phyloP scores from a whole-genome alignment of 2,329 filamentous ascomycete species.

The Chrysosporium keratinophilum region DNA sequence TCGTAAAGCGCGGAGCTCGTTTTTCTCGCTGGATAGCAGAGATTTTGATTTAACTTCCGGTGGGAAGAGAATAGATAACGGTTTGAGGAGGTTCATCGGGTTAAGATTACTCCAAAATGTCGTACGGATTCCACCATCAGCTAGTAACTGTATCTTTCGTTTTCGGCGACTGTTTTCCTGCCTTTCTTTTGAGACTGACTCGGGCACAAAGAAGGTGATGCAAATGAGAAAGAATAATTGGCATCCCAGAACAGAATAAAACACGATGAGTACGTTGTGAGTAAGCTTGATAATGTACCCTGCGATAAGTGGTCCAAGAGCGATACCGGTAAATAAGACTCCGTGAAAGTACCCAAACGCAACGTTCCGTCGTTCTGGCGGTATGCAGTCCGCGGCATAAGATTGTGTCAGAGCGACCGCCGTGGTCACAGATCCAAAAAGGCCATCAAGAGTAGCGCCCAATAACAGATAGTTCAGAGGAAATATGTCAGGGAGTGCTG shows the following conservation, averaged over 20 bases:
- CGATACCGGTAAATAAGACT: slow-evolving; percentile 79
- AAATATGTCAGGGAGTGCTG: slow-evolving; percentile 59
- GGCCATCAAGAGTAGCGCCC: slow-evolving; percentile 66
- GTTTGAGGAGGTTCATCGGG: slow-evolving; percentile 59
- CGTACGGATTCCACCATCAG: slow-evolving; percentile 27
- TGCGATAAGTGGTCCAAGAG: slow-evolving; percentile 70
- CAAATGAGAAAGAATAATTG: slow-evolving; percentile 66
- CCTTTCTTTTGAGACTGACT: slow-evolving; percentile 67
- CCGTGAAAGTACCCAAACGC: slow-evolving; percentile 85
- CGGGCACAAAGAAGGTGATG: slow-evolving; percentile 62
- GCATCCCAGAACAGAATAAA: slow-evolving; percentile 66
- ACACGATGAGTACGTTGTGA: slow-evolving; percentile 65
- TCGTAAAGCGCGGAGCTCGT: slow-evolving; percentile 52
- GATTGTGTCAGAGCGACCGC: slow-evolving; percentile 70
- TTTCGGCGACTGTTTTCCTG: slow-evolving; percentile 62
- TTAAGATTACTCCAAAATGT: slow-evolving; percentile 29
- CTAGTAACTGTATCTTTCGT: slow-evolving; percentile 38
- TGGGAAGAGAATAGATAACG: slow-evolving; percentile 68
- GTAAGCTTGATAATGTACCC: slow-evolving; percentile 69
- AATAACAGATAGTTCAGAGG: slow-evolving; percentile 70
- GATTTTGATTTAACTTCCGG: slow-evolving; percentile 30
- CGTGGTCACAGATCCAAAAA: slow-evolving; percentile 80
- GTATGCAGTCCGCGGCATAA: slow-evolving; percentile 81
- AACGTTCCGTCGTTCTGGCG: slow-evolving; percentile 67
- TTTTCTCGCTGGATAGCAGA: slow-evolving; percentile 41